Base-by-base conservation (phyloP, 1,284 basidiomycete species). In the Ganoderma boninense region DNA sequence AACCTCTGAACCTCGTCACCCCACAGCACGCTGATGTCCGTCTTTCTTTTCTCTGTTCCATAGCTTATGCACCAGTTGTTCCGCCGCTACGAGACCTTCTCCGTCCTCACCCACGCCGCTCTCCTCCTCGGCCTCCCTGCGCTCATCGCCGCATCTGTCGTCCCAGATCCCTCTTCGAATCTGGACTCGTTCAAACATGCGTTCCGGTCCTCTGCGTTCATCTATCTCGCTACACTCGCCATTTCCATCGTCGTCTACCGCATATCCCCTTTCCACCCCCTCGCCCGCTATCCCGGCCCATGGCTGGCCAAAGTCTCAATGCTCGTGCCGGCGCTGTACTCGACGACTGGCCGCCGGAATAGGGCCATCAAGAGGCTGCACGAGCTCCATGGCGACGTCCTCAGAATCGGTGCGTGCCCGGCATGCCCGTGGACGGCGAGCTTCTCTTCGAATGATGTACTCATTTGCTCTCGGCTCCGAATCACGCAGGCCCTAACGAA, bases 271-370 rank as follows among this genome's bases (percentile, higher is more conserved):
- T 23, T 49, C 44, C 62, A 64, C 23, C 62, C 62, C 23, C 62
- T 64, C 14, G 62, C 62, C n/a, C 62, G 62, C 43, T 64, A 64
- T 29, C 62, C 62, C 16, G 62, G 54, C 40, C 64, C 64, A 7
- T 40, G 49, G 35, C n/a, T 26, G 35, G 23, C 49, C 43, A 52
- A 40, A 13, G 38, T 65, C 5, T 65, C 64, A 38, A 65, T 65
- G 64, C 40, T 65, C n/a, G 49, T 14, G 18, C 64, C 64, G 26
- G 64, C 38, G 3, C 16, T 65, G 23, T 6, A 38, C 8, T 49
- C 29, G 18, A 52, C 44, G 23, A 64, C 62, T 2, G 62, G 62
- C 11, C 14, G 13, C 1, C 23, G 46, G 20, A 52, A 32, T 6
- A 52, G 23, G 23, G 38, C 2, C 46, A 35, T 64, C 3, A 49